Percentiles rank a stretch among this genome's conserved stretches.
Evolutionary conservation across 257 asterid genomes (phyloP).

Genomic region (Parsonsia alboflavescens): DNA sequence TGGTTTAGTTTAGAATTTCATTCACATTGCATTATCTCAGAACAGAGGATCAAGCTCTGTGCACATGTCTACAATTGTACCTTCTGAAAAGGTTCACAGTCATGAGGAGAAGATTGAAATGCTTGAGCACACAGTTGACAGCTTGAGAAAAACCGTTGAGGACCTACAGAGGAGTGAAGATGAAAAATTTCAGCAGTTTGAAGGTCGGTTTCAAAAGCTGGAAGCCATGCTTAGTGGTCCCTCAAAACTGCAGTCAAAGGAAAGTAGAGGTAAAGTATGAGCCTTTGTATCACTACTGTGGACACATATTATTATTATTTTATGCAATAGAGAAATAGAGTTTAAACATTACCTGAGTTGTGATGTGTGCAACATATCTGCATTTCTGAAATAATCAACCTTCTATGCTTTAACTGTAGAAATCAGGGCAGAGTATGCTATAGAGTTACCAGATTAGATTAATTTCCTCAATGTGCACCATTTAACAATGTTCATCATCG

Average conservation of each 20-base stretch:
- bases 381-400: background rate
- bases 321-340: background rate
- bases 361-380: background rate
- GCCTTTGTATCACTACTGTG: background rate
- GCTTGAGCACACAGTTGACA: slow-evolving; percentile 21
- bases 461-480: background rate
- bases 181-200: slow-evolving; percentile 22
- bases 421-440: background rate
- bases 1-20: background rate
- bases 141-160: slow-evolving; percentile 20
- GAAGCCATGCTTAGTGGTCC: slow-evolving; percentile 10
- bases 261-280: slow-evolving; percentile 11
- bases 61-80: slow-evolving; percentile 5
- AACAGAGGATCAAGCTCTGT: slow-evolving; percentile 4
- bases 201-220: slow-evolving; percentile 20
- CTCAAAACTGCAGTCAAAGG: slow-evolving; percentile 11
- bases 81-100: slow-evolving; percentile 16
- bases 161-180: slow-evolving; percentile 20
- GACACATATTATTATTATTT: background rate
- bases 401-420: background rate
- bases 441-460: background rate
- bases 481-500: background rate
- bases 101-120: slow-evolving; percentile 23
- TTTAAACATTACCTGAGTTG: background rate
- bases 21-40: background rate